Evolutionary conservation across 31 red algal species (phyloP), one percentile per base, ranked within the genome.

Genomic region (Odonthalia washingtoniensis): DNA sequence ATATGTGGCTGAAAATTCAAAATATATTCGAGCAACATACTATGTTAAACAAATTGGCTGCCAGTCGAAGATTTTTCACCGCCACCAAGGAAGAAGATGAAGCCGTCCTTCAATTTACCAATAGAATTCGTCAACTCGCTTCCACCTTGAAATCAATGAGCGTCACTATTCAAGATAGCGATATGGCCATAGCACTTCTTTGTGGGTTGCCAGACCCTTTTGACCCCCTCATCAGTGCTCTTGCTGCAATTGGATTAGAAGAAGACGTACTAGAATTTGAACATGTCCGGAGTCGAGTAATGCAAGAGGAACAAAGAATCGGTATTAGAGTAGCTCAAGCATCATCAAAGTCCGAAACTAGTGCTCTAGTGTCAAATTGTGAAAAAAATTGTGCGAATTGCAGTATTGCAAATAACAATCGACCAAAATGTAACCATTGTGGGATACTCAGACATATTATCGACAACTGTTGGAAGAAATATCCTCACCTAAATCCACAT

Each of bases 261-360:
- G 0, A 80, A 34, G 4, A 6, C 46, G 57, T 30, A 26, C 0
- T 80, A 9, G 26, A 38, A 3, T 60, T 0, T 24, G 76, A 80
- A 3, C 0, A 57, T 6, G 0, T 80, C 4, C 21, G 14, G 0
- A 63, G 76, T 80, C 42, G 0, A 26, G 40, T 38, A 5, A 0
- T 60, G 40, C 76, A 80, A 80, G 76, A 80, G 57, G 0, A 80
- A 24, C 76, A 80, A 62, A 38, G 0, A 30, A 27, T 33, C 24
- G 40, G 21, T 9, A 57, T 57, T 9, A 57, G 49, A 57, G 49
- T 14, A 57, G 21, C 21, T 57, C 21, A n/a, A n/a, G n/a, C n/a
- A n/a, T n/a, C n/a, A n/a, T n/a, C n/a, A n/a, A n/a, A 9, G 49
- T 57, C 49, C 21, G 49, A 9, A 14, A 9, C 49, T 21, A 14